phyloP scores from a whole-genome alignment of 164 flowering plant species.

The Macadamia integrifolia region DNA sequence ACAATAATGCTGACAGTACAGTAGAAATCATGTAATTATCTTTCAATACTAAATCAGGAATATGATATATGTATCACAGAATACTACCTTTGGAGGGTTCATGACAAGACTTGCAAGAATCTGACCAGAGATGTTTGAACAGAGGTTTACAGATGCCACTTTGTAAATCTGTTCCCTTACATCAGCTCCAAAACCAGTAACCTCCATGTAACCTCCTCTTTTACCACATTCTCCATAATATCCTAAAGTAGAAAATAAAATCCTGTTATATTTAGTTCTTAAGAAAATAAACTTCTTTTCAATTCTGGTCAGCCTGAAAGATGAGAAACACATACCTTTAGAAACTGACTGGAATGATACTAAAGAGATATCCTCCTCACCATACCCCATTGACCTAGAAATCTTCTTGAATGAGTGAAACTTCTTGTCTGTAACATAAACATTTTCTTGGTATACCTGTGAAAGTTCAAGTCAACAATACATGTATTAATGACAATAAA shows the following conservation, averaged over 20 bases:
- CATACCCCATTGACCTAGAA: constrained; percentile 85
- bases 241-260: constrained; percentile 39
- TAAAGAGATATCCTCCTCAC: constrained; percentile 71
- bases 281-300: neutral
- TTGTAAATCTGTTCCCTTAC: constrained; percentile 94
- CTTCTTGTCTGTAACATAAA: constrained; percentile 80
- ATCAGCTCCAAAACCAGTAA: constrained; percentile 80
- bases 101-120: constrained; percentile 97
- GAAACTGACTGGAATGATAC: constrained; percentile 97
- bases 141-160: constrained; percentile 92
- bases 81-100: constrained; percentile 90
- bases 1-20: neutral
- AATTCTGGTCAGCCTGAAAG: neutral
- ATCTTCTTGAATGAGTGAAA: constrained; percentile 95
- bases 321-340: constrained; percentile 51
- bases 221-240: constrained; percentile 97
- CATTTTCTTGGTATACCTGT: constrained; percentile 96
- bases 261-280: neutral
- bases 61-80: neutral
- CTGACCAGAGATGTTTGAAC: constrained; percentile 95
- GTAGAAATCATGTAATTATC: neutral
- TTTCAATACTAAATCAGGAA: neutral
- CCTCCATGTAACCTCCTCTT: constrained; percentile 99
- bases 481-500: neutral
- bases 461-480: neutral